phyloP scores from a whole-genome alignment of 139 green algal genomes.

The Astrephomene gubernaculifera region DNA sequence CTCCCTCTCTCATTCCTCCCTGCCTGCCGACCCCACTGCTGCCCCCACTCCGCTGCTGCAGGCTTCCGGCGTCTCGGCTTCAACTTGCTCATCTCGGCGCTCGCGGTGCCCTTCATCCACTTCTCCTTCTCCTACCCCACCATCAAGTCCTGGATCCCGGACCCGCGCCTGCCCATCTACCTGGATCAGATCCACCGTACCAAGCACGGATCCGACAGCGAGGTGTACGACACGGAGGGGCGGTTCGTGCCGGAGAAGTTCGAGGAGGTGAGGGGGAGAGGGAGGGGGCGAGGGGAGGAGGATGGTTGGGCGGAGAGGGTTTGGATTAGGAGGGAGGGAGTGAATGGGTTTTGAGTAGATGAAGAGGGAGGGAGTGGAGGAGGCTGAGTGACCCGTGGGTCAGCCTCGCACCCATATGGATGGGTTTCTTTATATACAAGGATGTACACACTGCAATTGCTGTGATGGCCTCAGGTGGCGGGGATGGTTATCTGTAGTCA shows the following conservation, averaged over 20 bases:
- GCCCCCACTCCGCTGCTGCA: not conserved
- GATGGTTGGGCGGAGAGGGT: too few relatives aligned
- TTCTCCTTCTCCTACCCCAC: conserved; percentile 70
- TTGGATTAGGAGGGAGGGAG: too few relatives aligned
- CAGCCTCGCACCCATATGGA: too few relatives aligned
- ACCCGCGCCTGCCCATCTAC: conserved; percentile 65
- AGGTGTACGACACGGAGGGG: conserved; percentile 79
- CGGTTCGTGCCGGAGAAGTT: conserved; percentile 83
- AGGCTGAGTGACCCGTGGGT: too few relatives aligned
- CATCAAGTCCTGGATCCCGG: conserved; percentile 62
- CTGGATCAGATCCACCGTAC: conserved; percentile 62
- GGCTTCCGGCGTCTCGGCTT: conserved; percentile 75
- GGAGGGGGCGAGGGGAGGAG: too few relatives aligned
- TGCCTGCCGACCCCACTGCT: not conserved
- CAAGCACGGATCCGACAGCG: conserved; percentile 78
- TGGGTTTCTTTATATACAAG: too few relatives aligned
- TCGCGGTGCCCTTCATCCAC: conserved; percentile 76
- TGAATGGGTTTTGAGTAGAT: too few relatives aligned
- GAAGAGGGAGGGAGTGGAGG: too few relatives aligned
- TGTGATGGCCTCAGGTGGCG: too few relatives aligned
- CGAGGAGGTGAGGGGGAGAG: conserved; percentile 59
- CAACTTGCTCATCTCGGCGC: conserved; percentile 58
- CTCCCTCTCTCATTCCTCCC: too few relatives aligned
- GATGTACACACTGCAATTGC: too few relatives aligned
- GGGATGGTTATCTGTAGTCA: too few relatives aligned